Percentiles rank a stretch among this genome's conserved stretches.
Conservation (phyloP, 225 moss, liverwort and hornwort genomes). For the Polytrichum commune region DNA sequence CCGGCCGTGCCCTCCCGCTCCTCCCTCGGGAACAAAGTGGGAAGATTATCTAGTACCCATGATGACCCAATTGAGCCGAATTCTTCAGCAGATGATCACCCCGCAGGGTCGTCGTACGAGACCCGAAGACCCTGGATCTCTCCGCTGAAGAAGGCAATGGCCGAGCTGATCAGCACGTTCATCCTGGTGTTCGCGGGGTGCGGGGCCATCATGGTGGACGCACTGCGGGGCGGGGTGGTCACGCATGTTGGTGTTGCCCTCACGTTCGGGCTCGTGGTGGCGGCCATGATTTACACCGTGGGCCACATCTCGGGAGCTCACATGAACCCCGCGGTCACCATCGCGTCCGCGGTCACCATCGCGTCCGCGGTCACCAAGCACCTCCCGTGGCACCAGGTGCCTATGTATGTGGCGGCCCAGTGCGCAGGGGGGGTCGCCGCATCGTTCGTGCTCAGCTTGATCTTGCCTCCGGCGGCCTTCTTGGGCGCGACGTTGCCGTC, state of each 20-base stretch:
- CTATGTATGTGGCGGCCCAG: slow-evolving; percentile 66
- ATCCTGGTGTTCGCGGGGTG: slow-evolving; percentile 54
- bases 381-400: slow-evolving; percentile 78
- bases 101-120: too few relatives aligned
- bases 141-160: slow-evolving; percentile 15
- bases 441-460: slow-evolving; percentile 45
- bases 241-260: slow-evolving; percentile 41
- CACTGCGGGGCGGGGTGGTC: slow-evolving; percentile 36
- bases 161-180: slow-evolving; percentile 52
- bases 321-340: slow-evolving; percentile 53
- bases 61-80: too few relatives aligned
- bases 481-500: slow-evolving; percentile 44
- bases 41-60: too few relatives aligned
- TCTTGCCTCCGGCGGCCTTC: slow-evolving; percentile 47
- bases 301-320: slow-evolving; percentile 23
- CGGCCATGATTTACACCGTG: slow-evolving; percentile 48
- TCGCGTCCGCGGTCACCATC: slow-evolving; percentile 39
- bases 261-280: slow-evolving; percentile 41
- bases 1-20: too few relatives aligned
- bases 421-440: slow-evolving; percentile 43
- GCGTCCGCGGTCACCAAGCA: too few relatives aligned
- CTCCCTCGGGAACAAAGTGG: too few relatives aligned
- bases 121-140: too few relatives aligned
- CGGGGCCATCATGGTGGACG: slow-evolving; percentile 48
- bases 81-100: too few relatives aligned